phyloP scores from a whole-genome alignment of 345 rosid species.

The Excoecaria agallocha region DNA sequence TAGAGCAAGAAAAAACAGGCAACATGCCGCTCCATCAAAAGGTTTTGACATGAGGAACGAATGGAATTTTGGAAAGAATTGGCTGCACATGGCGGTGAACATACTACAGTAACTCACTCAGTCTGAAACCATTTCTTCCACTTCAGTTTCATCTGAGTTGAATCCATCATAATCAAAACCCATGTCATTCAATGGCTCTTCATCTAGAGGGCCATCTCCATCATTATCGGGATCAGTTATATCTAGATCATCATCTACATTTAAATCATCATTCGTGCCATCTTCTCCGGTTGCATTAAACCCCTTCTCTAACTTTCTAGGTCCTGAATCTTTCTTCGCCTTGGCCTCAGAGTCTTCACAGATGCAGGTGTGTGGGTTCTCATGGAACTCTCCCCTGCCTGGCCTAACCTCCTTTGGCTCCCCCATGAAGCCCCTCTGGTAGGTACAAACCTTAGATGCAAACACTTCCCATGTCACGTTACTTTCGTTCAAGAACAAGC shows the following conservation, averaged over 20 bases:
- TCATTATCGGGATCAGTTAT: conserved; percentile 65
- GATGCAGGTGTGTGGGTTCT: conserved; percentile 88
- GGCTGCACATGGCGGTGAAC: neutral
- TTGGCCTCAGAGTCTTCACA: conserved; percentile 62
- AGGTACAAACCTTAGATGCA: conserved; percentile 64
- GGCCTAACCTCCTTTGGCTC: conserved; percentile 90
- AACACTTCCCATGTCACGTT: conserved; percentile 89
- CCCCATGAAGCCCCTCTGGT: conserved; percentile 94
- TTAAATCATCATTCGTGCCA: conserved; percentile 38
- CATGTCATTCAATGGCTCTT: conserved; percentile 40
- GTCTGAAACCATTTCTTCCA: conserved; percentile 83
- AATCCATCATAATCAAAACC: conserved; percentile 56
- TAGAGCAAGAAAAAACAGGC: neutral
- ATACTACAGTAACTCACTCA: conserved; percentile 18
- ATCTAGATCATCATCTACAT: conserved; percentile 54
- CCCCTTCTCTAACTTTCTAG: conserved; percentile 51
- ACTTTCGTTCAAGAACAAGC: conserved; percentile 59
- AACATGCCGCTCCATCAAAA: neutral
- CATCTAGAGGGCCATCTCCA: conserved; percentile 45
- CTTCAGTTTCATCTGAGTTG: conserved; percentile 66
- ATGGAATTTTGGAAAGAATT: neutral
- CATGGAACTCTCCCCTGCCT: conserved; percentile 98
- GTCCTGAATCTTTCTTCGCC: conserved; percentile 31
- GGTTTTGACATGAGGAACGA: neutral
- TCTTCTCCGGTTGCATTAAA: conserved; percentile 36